These are phyloP conservation scores for Zopfia rhizophila DNA, from an alignment of 2,329 filamentous ascomycete genomes.

Conservation along the genomic window DNA sequence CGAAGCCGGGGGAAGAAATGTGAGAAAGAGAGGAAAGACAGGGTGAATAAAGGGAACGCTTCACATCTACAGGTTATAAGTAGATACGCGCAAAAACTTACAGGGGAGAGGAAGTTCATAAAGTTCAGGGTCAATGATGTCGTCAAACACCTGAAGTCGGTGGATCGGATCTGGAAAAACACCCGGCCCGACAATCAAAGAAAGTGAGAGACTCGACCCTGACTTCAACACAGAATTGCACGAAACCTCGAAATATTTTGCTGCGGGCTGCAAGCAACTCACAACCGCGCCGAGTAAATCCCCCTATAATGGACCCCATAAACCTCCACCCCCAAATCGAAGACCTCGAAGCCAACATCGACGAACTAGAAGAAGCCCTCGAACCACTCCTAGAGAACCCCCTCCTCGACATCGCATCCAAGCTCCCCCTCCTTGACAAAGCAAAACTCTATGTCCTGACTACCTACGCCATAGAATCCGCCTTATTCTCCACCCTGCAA, in stretches of 20 bases:
- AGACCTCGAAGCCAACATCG: slow-evolving; percentile 80
- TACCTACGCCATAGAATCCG: slow-evolving; percentile 89
- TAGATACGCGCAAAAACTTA: no score
- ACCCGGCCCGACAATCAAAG: slow-evolving; percentile 38
- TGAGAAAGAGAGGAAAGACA: slow-evolving; percentile 54
- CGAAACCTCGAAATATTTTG: slow-evolving; percentile 25
- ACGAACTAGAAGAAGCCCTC: slow-evolving; percentile 79
- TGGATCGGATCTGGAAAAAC: no score
- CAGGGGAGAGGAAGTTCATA: no score
- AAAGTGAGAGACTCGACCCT: no score
- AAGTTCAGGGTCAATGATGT: slow-evolving; percentile 6
- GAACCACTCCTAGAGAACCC: slow-evolving; percentile 75
- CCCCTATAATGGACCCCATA: slow-evolving; percentile 60
- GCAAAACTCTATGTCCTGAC: slow-evolving; percentile 91
- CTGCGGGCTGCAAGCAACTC: slow-evolving; percentile 5
- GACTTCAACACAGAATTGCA: neutral
- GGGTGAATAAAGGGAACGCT: slow-evolving; percentile 42
- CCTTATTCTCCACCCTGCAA: slow-evolving; percentile 84
- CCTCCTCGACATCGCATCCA: slow-evolving; percentile 75
- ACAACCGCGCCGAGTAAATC: neutral
- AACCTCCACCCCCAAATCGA: slow-evolving; percentile 75
- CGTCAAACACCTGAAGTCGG: slow-evolving; percentile 11
- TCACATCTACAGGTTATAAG: slow-evolving; percentile 4
- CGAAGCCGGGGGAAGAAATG: slow-evolving; percentile 56
- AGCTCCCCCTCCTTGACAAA: slow-evolving; percentile 91